phyloP scores from a whole-genome alignment of 257 asterid species.

The Rhazya stricta region DNA sequence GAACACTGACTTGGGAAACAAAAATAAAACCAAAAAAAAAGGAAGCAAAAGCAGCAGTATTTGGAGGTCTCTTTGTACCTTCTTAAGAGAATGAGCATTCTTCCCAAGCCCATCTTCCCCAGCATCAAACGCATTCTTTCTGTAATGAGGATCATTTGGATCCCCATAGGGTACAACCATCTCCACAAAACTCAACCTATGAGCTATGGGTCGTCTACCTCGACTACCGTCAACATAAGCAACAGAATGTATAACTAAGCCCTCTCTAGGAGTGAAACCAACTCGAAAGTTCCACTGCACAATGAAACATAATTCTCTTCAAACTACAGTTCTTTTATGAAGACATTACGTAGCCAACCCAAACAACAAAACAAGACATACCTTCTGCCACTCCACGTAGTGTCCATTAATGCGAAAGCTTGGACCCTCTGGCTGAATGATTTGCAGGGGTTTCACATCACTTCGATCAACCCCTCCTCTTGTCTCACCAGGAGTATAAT shows the following conservation, averaged over 20 bases:
- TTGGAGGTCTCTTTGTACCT: constrained; percentile 34
- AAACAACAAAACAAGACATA: constrained; percentile 21
- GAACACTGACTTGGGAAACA: too few relatives aligned
- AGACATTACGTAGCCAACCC: constrained; percentile 4
- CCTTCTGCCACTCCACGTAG: constrained; percentile 98
- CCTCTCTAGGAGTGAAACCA: constrained; percentile 97
- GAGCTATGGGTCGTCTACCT: constrained; percentile 95
- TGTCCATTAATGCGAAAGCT: constrained; percentile 79
- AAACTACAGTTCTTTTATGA: constrained; percentile 4
- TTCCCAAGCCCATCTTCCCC: constrained; percentile 99
- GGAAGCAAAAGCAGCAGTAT: too few relatives aligned
- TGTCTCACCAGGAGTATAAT: constrained; percentile 86
- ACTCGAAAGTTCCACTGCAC: constrained; percentile 92
- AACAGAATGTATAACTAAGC: constrained; percentile 91
- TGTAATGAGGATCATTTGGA: constrained; percentile 96
- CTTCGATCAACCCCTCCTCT: constrained; percentile 97
- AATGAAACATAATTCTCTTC: constrained; percentile 16
- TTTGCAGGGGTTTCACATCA: constrained; percentile 83
- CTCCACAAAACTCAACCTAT: constrained; percentile 95
- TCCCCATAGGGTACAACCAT: constrained; percentile 99
- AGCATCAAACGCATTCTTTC: constrained; percentile 98
- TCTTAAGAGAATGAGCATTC: constrained; percentile 94
- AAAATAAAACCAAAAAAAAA: too few relatives aligned
- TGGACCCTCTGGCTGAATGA: constrained; percentile 95
- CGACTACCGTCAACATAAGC: constrained; percentile 97